A percentile compares a stretch with the other conserved stretches of the same genome.
Conservation (phyloP, 371 early-diverging fungal species). For the Mortierella sp. region DNA sequence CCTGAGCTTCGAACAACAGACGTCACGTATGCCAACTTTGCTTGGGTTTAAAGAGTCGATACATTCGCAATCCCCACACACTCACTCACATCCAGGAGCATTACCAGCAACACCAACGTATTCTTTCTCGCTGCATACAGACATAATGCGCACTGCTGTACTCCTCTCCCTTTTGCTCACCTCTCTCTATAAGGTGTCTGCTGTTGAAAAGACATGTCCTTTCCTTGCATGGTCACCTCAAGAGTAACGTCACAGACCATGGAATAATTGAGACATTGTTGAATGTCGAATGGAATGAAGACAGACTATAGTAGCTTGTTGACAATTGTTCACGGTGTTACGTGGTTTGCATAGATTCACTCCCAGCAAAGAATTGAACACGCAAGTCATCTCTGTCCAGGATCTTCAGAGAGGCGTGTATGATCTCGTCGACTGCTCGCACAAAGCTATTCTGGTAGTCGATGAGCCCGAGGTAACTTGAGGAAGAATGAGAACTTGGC, state of each 20-base stretch:
- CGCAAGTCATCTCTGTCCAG: constrained; percentile 44
- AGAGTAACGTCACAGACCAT: constrained; percentile 28
- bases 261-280: background rate
- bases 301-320: background rate
- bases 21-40: background rate
- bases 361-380: constrained; percentile 15
- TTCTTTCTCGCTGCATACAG: constrained; percentile 3
- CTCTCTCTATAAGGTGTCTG: constrained; percentile 49
- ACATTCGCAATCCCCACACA: background rate
- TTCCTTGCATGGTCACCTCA: constrained; percentile 56
- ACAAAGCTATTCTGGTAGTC: constrained; percentile 47
- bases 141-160: constrained; percentile 36
- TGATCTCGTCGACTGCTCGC: constrained; percentile 48
- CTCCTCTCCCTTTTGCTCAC: constrained; percentile 34
- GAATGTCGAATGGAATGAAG: background rate
- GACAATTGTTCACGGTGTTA: background rate
- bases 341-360: constrained; percentile 18
- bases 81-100: constrained; percentile 13
- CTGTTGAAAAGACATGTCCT: constrained; percentile 45
- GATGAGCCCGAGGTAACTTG: constrained; percentile 46
- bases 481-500: background rate
- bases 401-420: constrained; percentile 35
- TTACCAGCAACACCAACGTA: background rate
- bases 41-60: no score
- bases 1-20: background rate